A percentile compares a stretch with the other conserved stretches of the same genome.
These are phyloP conservation scores for Tolypocladium sp. DNA, from an alignment of 2,329 filamentous ascomycete genomes.

Conservation along the genomic window DNA sequence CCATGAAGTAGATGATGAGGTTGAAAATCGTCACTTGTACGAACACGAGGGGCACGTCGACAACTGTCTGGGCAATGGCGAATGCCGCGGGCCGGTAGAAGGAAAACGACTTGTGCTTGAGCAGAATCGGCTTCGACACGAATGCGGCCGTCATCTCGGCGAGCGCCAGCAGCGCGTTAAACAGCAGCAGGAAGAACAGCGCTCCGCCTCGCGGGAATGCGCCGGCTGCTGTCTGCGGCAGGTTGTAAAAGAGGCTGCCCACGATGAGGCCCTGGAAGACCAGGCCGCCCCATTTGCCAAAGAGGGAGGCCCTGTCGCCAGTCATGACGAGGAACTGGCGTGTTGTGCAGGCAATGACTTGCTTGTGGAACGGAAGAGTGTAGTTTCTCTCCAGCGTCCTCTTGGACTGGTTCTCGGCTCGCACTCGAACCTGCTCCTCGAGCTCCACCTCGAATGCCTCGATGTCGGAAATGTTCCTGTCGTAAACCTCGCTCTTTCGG, in stretches of 20 bases:
- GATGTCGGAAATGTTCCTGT: conserved; percentile 51
- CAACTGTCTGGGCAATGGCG: conserved; percentile 45
- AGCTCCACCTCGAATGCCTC: conserved; percentile 54
- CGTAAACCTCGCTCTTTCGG: conserved; percentile 51
- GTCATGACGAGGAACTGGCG: conserved; percentile 73
- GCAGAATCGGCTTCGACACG: conserved; percentile 51
- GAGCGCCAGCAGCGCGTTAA: conserved; percentile 58
- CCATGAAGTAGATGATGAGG: conserved; percentile 69
- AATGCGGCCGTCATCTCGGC: conserved; percentile 63
- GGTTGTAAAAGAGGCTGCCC: conserved; percentile 68
- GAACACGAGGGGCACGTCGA: conserved; percentile 54
- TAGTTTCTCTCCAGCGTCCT: conserved; percentile 61
- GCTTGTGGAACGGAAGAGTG: conserved; percentile 65
- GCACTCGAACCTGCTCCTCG: conserved; percentile 32
- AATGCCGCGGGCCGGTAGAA: conserved; percentile 55
- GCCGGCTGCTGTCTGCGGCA: conserved; percentile 48
- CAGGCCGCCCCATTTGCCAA: conserved; percentile 74
- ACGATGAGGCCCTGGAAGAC: conserved; percentile 67
- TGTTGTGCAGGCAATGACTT: conserved; percentile 61
- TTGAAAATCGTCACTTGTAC: conserved; percentile 60
- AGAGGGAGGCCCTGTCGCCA: conserved; percentile 66
- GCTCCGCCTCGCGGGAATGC: conserved; percentile 49
- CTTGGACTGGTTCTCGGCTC: conserved; percentile 53
- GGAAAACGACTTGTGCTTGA: conserved; percentile 63
- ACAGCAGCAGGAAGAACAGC: conserved; percentile 43